phyloP scores from a whole-genome alignment of 306 rosid genomes.

The Nissolia schottii region DNA sequence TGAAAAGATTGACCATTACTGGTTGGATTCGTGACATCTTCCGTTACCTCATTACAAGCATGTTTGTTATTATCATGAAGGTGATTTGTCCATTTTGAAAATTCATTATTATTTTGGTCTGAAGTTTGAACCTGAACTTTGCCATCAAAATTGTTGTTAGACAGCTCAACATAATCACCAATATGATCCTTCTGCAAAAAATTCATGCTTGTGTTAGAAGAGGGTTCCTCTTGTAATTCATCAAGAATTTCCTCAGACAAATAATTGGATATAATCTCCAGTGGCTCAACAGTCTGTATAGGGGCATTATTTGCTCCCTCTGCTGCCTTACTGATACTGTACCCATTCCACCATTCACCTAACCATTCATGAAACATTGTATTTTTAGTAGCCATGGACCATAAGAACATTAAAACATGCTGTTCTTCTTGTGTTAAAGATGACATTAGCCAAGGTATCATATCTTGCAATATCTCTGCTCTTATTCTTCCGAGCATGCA shows the following conservation, averaged over 20 bases:
- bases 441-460: slow-evolving; percentile 93
- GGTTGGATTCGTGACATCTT: slow-evolving; percentile 18
- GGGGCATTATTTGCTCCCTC: slow-evolving; percentile 45
- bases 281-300: slow-evolving; percentile 47
- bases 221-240: slow-evolving; percentile 33
- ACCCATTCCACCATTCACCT: slow-evolving; percentile 89
- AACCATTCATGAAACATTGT: slow-evolving; percentile 94
- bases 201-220: slow-evolving; percentile 28
- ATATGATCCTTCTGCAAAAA: slow-evolving; percentile 33
- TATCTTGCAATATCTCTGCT: slow-evolving; percentile 74
- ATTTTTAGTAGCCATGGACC: slow-evolving; percentile 73
- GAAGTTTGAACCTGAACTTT: slow-evolving; percentile 27
- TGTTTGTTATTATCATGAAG: slow-evolving; percentile 32
- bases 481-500: slow-evolving; percentile 83
- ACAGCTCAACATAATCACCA: slow-evolving; percentile 25
- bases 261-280: slow-evolving; percentile 63
- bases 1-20: slow-evolving; percentile 23
- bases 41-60: slow-evolving; percentile 20
- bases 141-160: slow-evolving; percentile 29
- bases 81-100: slow-evolving; percentile 23
- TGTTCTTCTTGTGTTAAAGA: slow-evolving; percentile 79
- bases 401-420: slow-evolving; percentile 63
- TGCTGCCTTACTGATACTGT: slow-evolving; percentile 42
- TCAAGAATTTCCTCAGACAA: slow-evolving; percentile 50
- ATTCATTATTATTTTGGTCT: slow-evolving; percentile 20